Base-by-base conservation (phyloP, 2,329 filamentous ascomycete species). In the Cladosporium velox region DNA sequence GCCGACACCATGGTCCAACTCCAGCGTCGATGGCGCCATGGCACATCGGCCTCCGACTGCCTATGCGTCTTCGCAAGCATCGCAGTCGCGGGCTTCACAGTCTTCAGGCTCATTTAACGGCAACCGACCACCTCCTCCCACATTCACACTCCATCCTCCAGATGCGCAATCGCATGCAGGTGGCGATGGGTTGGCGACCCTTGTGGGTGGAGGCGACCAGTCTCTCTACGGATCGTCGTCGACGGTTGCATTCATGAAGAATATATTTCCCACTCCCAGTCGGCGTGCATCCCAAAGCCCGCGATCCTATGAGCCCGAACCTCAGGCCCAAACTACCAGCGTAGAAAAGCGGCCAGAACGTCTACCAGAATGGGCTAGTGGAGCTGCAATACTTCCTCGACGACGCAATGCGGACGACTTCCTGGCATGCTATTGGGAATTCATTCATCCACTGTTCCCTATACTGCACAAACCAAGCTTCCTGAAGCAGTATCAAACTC, bases 381-480 rank as follows among this genome's bases (percentile, higher is more conserved):
- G 61, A 52, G 60, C 60, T 24, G 60, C 60, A n/a, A 67, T 72
- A 3, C 64, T 72, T 11, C 71, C 71, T 4, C 66, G 67, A 34
- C 64, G 71, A 34, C 71, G 70, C 35, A 69, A 71, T 55, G 72
- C 72, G 14, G 70, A 73, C 58, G 70, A 72, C 54, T 73, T 71
- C 30, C 51, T 73, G 55, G 58, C 66, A 7, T 73, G 72, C 59
- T 73, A 68, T 41, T 73, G 71, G 71, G 71, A 71, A 35, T 73
- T 71, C 58, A 71, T 70, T 4, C 72, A 73, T 41, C 72, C 72
- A 5, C 64, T 73, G 12, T 73, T 73, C 38, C 72, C 72, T 6
- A 71, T 73, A 8, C 67, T 73, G 12, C 72, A 73, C 59, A 67
- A 70, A 34, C 71, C 70, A 2, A 68, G 67, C 21, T 72, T 73